Evolutionary conservation across 257 asterid genomes (phyloP), one percentile per base, ranked within the genome.

Genomic region (Fraxinus pennsylvanica): DNA sequence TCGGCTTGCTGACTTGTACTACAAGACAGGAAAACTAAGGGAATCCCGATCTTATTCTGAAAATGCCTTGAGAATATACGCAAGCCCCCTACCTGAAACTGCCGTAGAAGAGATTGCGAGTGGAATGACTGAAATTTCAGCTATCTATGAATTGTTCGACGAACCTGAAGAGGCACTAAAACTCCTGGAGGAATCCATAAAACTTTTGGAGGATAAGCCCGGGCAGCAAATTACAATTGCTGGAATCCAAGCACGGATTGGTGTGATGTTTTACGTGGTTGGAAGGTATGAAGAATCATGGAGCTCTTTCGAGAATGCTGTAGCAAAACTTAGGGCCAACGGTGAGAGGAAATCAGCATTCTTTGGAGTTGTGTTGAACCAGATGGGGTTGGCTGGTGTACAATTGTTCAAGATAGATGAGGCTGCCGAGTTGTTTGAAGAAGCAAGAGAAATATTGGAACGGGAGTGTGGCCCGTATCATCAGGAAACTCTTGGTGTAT

Each of bases 351-450:
- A 92, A 85, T 96, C 98, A 0, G 95, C 96, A 4, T 96, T 96
- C 87, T 96, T 96, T 74, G 99, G 99, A 25, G 94, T 96, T 32
- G 96, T 96, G 82, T 79, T 96, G 85, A 96, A 96, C 85, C 99
- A 96, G 86, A 96, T 96, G 99, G 99, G 99, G 2, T 85, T 96
- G 90, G 94, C 99, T 72, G 90, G 90, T 61, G 97, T 93, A 14
- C 99, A 96, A 87, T 79, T 96, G 84, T 93, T 96, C 85, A 94
- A 91, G 87, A 96, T 93, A 68, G 97, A 96, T 22, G 99, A 96
- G 85, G 99, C 99, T 52, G 97, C 97, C 1, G 99, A 91, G 88
- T 84, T 96, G 83, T 96, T 96, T 82, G 99, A 96, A 87, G 97
- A 96, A 89, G 98, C 99, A 73, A 90, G 96, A 81, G 96, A 84